A percentile compares a stretch with the other conserved stretches of the same genome.
phyloP scores from a whole-genome alignment of 768 basidiomycete genomes.

The Tylopilus sp. region DNA sequence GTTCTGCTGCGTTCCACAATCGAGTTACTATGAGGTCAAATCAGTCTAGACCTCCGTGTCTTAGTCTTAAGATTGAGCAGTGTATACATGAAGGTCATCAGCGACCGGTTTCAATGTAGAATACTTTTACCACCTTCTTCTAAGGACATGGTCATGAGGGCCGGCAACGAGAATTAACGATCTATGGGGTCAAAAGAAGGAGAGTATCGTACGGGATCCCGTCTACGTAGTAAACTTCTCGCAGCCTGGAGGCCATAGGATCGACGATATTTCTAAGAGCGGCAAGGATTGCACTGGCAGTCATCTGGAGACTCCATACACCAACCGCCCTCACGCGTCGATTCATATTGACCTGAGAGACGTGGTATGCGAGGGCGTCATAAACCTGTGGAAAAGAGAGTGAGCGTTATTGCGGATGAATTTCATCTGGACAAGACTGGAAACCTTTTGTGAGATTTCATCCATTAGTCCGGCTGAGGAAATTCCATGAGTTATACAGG shows the following conservation, averaged over 20 bases:
- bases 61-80: neutral
- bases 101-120: neutral
- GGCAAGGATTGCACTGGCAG: constrained; percentile 80
- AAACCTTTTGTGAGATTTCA: constrained; percentile 80
- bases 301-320: constrained; percentile 93
- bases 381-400: constrained; percentile 53
- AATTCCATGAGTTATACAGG: constrained; percentile 7
- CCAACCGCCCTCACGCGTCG: constrained; percentile 88
- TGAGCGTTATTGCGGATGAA: neutral
- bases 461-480: constrained; percentile 88
- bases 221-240: constrained; percentile 30
- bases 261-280: constrained; percentile 72
- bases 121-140: constrained; percentile 9
- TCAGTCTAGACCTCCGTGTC: too few relatives aligned
- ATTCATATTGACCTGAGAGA: constrained; percentile 85
- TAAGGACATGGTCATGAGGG: neutral
- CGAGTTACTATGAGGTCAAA: too few relatives aligned
- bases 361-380: constrained; percentile 92
- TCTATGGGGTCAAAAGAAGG: constrained; percentile 22
- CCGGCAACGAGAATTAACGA: constrained; percentile 9
- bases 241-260: constrained; percentile 40
- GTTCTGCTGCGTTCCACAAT: too few relatives aligned
- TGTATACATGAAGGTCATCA: neutral
- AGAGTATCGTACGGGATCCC: constrained; percentile 31
- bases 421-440: neutral